A percentile compares a stretch with the other conserved stretches of the same genome.
phyloP scores from a whole-genome alignment of 129 eudicot species.

The Tagetes erecta region DNA sequence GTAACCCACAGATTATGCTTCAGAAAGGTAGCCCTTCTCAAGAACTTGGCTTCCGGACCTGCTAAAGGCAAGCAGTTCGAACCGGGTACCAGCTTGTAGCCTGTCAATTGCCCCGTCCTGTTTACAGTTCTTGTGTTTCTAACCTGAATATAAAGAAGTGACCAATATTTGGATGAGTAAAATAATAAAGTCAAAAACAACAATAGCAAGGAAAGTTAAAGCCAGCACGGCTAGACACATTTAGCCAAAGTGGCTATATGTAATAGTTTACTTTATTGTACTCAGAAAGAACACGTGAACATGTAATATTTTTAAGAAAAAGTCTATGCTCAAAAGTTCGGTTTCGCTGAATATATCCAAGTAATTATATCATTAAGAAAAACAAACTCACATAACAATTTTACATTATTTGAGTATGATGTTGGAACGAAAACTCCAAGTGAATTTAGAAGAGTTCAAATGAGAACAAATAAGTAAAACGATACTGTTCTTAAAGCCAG shows the following conservation, averaged over 20 bases:
- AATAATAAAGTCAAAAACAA: not conserved
- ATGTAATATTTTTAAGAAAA: not conserved
- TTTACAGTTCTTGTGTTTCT: constrained; percentile 87
- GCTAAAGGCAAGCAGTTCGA: constrained; percentile 93
- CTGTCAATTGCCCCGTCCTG: constrained; percentile 83
- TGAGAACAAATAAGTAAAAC: no score
- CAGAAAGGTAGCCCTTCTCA: constrained; percentile 85
- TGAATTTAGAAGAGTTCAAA: no score
- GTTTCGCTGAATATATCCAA: no score
- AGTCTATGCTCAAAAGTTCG: not conserved
- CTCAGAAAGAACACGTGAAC: not conserved
- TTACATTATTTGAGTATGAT: no score
- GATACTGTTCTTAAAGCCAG: not conserved
- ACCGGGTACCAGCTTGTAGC: constrained; percentile 92
- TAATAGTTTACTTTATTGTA: not conserved
- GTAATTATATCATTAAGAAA: no score
- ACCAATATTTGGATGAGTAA: not conserved
- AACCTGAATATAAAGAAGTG: constrained; percentile 39
- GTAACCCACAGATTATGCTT: constrained; percentile 95
- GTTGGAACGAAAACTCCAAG: no score
- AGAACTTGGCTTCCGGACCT: constrained; percentile 84
- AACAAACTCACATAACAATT: no score
- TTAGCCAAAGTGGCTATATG: not conserved
- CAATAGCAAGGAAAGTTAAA: not conserved
- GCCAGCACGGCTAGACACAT: not conserved